Evolutionary conservation across 192 early-diverging fungal species (phyloP).

Genomic region (Podila horticola): DNA sequence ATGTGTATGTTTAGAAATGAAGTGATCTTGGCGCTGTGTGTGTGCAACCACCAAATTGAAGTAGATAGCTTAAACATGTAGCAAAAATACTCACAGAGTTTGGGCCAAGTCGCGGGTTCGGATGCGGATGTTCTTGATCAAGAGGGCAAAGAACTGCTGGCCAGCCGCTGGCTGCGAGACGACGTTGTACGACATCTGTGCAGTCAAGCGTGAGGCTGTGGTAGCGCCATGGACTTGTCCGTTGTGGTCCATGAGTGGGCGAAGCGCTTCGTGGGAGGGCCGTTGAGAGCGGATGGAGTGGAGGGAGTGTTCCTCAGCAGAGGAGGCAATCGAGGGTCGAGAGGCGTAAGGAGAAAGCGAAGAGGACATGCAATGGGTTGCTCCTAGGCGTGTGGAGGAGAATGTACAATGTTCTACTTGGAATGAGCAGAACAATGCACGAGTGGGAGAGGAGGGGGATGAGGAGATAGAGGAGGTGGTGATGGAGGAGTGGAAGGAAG

Average conservation of each 20-base stretch:
- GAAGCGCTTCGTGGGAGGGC: conserved; percentile 1
- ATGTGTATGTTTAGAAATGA: neutral
- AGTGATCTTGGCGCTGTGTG: neutral
- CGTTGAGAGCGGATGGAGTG: conserved; percentile 11
- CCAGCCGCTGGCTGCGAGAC: conserved; percentile 18
- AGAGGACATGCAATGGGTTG: conserved; percentile 2
- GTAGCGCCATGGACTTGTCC: neutral
- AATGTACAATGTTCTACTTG: neutral
- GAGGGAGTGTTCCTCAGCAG: conserved; percentile 15
- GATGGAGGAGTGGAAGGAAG: neutral
- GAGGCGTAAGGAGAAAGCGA: conserved; percentile 4
- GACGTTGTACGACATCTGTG: conserved; percentile 42
- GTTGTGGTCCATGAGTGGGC: conserved; percentile 19
- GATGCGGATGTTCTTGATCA: conserved; percentile 41
- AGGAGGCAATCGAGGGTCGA: conserved; percentile 14
- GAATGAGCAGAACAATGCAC: neutral
- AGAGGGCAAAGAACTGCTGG: conserved; percentile 47
- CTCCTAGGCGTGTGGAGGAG: neutral
- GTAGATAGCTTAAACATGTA: neutral
- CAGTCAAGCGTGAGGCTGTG: conserved; percentile 26
- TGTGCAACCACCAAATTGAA: neutral
- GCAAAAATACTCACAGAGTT: conserved; percentile 25
- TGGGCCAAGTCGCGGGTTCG: conserved; percentile 39
- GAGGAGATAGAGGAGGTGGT: neutral
- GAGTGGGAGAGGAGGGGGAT: neutral